These are phyloP conservation scores for Pouteria glomerata DNA, from an alignment of 148 eudicot species.

Conservation along the genomic window DNA sequence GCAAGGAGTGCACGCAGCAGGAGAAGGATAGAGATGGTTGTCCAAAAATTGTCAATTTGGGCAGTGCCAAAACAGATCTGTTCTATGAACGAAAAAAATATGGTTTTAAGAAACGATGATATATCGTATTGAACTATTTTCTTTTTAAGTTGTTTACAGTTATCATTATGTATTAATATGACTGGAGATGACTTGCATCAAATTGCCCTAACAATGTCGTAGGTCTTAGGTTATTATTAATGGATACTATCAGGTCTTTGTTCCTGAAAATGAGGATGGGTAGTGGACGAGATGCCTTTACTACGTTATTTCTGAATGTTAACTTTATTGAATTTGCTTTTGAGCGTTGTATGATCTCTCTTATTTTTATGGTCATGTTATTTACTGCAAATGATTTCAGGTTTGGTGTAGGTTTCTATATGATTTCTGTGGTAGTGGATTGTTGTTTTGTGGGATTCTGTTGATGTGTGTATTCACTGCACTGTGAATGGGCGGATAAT, in stretches of 20 bases:
- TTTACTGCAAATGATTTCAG: too few relatives aligned
- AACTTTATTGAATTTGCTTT: not conserved
- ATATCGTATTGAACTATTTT: not conserved
- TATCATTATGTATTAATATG: not conserved
- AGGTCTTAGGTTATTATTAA: too few relatives aligned
- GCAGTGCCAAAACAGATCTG: constrained; percentile 80
- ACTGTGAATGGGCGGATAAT: too few relatives aligned
- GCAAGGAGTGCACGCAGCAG: constrained; percentile 86
- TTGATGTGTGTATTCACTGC: too few relatives aligned
- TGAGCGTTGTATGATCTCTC: not conserved
- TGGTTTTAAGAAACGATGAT: constrained; percentile 66
- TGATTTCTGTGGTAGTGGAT: too few relatives aligned
- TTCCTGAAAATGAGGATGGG: not conserved
- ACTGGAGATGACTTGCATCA: not conserved
- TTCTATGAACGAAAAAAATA: constrained; percentile 74
- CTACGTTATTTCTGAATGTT: not conserved
- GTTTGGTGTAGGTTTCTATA: too few relatives aligned
- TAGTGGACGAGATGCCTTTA: not conserved
- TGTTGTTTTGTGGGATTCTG: too few relatives aligned
- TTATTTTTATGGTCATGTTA: not conserved
- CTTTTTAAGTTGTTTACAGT: not conserved
- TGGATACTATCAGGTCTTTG: not conserved
- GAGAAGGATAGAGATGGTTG: constrained; percentile 88
- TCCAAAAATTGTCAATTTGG: constrained; percentile 77
- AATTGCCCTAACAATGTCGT: not conserved